These are phyloP conservation scores for Candida khao-thaluensis DNA, from an alignment of 805 yeast species.

Conservation along the genomic window DNA sequence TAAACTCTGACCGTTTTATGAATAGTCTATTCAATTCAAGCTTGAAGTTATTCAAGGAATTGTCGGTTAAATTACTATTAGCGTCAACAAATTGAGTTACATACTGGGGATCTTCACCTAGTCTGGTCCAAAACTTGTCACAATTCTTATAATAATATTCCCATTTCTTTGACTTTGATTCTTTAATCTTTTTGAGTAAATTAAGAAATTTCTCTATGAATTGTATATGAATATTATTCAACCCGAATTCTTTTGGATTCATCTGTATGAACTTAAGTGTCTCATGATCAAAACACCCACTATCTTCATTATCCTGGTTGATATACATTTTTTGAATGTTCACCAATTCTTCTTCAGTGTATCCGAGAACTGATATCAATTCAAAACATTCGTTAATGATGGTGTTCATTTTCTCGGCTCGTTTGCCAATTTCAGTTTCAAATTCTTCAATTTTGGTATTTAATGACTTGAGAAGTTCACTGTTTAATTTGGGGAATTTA, in stretches of 20 bases:
- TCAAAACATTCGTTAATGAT: conserved; percentile 26
- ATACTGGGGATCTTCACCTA: conserved; percentile 47
- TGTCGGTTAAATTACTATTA: conserved; percentile 48
- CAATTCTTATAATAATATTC: conserved; percentile 42
- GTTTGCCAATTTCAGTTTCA: conserved; percentile 22
- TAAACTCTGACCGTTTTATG: conserved; percentile 57
- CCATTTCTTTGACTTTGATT: conserved; percentile 35
- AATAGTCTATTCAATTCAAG: conserved; percentile 57
- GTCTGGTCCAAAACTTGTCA: conserved; percentile 52
- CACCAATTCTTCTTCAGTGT: conserved; percentile 32
- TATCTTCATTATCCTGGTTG: conserved; percentile 19
- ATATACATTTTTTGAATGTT: conserved; percentile 30
- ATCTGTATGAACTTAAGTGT: conserved; percentile 34
- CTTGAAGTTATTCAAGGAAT: conserved; percentile 50
- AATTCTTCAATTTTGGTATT: conserved; percentile 26
- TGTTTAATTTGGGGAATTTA: conserved; percentile 37
- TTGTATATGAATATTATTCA: conserved; percentile 32
- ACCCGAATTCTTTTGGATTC: conserved; percentile 41
- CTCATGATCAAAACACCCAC: conserved; percentile 37
- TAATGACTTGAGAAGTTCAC: conserved; percentile 24
- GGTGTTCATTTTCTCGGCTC: conserved; percentile 24
- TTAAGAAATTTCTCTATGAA: conserved; percentile 31
- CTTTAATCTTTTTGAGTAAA: conserved; percentile 31
- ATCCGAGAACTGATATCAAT: conserved; percentile 26
- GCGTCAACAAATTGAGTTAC: conserved; percentile 42